Conservation (phyloP, 768 basidiomycete species). For the Boletus patriciae region DNA sequence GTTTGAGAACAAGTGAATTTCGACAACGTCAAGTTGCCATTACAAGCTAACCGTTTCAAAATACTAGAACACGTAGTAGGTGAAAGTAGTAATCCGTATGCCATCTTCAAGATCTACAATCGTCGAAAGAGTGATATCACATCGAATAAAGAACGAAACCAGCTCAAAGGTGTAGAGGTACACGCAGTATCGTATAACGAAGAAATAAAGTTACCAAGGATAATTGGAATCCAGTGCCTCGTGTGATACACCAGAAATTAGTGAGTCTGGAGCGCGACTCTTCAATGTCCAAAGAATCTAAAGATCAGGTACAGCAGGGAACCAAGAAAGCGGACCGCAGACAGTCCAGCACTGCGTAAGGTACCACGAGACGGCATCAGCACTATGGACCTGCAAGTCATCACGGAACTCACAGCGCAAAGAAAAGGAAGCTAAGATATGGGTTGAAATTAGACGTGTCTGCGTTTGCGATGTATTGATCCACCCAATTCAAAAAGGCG, state of each 20-base stretch:
- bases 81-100: not conserved
- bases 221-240: not conserved
- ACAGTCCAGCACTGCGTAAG: constrained; percentile 64
- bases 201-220: not conserved
- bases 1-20: constrained; percentile 1
- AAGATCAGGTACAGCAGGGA: constrained; percentile 78
- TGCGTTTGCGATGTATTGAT: constrained; percentile 50
- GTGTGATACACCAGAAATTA: not conserved
- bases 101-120: constrained; percentile 7
- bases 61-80: not conserved
- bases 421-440: constrained; percentile 85
- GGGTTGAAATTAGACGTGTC: constrained; percentile 73
- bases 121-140: not conserved
- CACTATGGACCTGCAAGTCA: not conserved
- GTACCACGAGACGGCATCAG: constrained; percentile 5
- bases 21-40: constrained; percentile 12
- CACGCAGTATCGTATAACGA: constrained; percentile 12
- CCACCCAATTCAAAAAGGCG: constrained; percentile 75
- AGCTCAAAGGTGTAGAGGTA: constrained; percentile 8
- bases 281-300: constrained; percentile 63
- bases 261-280: not conserved
- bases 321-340: constrained; percentile 77
- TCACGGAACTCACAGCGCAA: constrained; percentile 44
- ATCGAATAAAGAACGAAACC: not conserved
- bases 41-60: not conserved